phyloP scores from a whole-genome alignment of 306 rosid genomes.

The Fragaria iinumae region DNA sequence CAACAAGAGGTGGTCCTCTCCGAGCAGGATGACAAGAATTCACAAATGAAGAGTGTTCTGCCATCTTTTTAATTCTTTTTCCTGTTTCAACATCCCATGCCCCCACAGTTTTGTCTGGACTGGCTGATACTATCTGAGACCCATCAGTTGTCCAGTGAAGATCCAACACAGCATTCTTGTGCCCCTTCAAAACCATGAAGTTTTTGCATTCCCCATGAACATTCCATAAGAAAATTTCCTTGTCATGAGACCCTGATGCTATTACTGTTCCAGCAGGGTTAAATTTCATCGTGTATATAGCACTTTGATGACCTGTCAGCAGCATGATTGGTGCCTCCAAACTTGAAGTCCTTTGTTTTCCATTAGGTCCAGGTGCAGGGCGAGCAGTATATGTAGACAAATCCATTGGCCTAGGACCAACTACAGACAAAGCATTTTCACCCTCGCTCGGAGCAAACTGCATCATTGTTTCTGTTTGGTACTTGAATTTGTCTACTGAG shows the following conservation, averaged over 20 bases:
- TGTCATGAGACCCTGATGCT: slow-evolving; percentile 97
- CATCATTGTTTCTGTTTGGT: slow-evolving; percentile 47
- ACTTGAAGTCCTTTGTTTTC: slow-evolving; percentile 76
- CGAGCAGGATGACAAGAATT: slow-evolving; percentile 91
- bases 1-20: slow-evolving; percentile 91
- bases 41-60: slow-evolving; percentile 86
- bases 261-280: slow-evolving; percentile 77
- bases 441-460: slow-evolving; percentile 57
- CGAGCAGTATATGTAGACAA: slow-evolving; percentile 67
- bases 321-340: slow-evolving; percentile 90
- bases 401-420: slow-evolving; percentile 89
- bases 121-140: slow-evolving; percentile 76
- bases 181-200: slow-evolving; percentile 88
- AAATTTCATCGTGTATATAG: slow-evolving; percentile 84
- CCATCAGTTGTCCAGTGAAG: slow-evolving; percentile 98
- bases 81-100: slow-evolving; percentile 98
- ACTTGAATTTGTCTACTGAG: slow-evolving; percentile 16
- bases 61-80: slow-evolving; percentile 89
- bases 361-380: slow-evolving; percentile 62
- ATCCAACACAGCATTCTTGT: slow-evolving; percentile 92
- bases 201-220: slow-evolving; percentile 89
- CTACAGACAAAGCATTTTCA: slow-evolving; percentile 67
- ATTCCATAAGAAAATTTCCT: slow-evolving; percentile 87
- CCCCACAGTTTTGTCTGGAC: slow-evolving; percentile 86
- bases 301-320: slow-evolving; percentile 86